Conservation (phyloP, 2,329 filamentous ascomycete species). For the Fusarium tanahbumbuense region DNA sequence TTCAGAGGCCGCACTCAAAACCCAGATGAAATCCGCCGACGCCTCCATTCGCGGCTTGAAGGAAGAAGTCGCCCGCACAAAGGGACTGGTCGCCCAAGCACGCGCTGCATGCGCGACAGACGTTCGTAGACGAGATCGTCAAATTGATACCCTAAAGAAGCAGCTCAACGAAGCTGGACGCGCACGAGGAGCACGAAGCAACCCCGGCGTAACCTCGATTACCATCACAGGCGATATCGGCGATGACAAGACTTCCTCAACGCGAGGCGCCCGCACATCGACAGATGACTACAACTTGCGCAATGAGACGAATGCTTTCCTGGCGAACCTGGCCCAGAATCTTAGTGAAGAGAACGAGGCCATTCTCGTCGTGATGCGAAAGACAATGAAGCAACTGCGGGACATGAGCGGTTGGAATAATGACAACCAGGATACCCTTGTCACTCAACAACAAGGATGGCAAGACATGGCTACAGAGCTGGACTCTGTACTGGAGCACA, state of each 20-base stretch:
- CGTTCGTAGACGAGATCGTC: constrained; percentile 87
- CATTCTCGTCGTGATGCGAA: constrained; percentile 76
- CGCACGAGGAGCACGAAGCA: constrained; percentile 67
- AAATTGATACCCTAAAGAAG: constrained; percentile 89
- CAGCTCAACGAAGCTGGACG: constrained; percentile 80
- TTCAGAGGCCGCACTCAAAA: constrained; percentile 75
- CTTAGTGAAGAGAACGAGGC: constrained; percentile 93
- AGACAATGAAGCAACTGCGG: constrained; percentile 77
- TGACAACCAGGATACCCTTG: constrained; percentile 48
- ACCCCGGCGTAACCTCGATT: constrained; percentile 67
- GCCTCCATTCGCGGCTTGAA: constrained; percentile 79
- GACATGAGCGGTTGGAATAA: constrained; percentile 71
- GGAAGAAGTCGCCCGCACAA: constrained; percentile 84
- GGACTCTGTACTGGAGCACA: constrained; percentile 80
- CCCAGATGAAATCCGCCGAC: constrained; percentile 80
- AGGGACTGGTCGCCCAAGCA: constrained; percentile 82
- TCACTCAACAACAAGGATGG: constrained; percentile 54
- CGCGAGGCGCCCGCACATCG: constrained; percentile 35
- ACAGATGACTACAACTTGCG: constrained; percentile 74
- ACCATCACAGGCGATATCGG: constrained; percentile 66
- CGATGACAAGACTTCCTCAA: constrained; percentile 58
- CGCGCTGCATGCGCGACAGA: constrained; percentile 90
- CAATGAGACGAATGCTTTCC: constrained; percentile 89
- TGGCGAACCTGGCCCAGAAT: constrained; percentile 84
- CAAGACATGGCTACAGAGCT: constrained; percentile 81